phyloP scores from a whole-genome alignment of 345 rosid species.

The Lumnitzera littorea region DNA sequence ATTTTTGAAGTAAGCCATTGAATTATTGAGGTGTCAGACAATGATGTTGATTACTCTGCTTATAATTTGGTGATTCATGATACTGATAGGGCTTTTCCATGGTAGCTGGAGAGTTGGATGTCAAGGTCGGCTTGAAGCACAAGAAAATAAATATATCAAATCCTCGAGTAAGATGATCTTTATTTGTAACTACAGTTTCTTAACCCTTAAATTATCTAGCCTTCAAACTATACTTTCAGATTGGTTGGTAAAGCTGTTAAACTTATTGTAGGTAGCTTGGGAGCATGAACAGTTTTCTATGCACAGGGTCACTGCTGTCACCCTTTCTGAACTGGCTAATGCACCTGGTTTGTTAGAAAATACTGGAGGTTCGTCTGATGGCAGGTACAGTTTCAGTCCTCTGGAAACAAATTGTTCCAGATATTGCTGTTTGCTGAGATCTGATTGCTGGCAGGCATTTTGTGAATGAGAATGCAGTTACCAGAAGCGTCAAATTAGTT shows the following conservation, averaged over 20 bases:
- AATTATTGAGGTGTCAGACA: not conserved
- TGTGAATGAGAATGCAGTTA: constrained; percentile 56
- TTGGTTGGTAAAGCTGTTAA: constrained; percentile 2
- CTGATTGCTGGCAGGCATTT: constrained; percentile 37
- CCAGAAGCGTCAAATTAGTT: constrained; percentile 70
- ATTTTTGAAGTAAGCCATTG: constrained; percentile 67
- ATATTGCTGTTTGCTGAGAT: constrained; percentile 7
- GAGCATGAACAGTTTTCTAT: constrained; percentile 99
- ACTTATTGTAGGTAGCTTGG: constrained; percentile 91
- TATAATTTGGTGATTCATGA: constrained; percentile 10
- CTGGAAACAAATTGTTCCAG: constrained; percentile 11
- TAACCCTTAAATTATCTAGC: not conserved
- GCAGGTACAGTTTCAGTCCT: constrained; percentile 35
- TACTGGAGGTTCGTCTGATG: constrained; percentile 74
- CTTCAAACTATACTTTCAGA: constrained; percentile 4
- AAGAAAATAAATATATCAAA: constrained; percentile 93
- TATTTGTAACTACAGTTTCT: constrained; percentile 1
- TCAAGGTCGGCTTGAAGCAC: constrained; percentile 82
- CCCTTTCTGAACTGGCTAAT: constrained; percentile 66
- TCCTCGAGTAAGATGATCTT: constrained; percentile 70
- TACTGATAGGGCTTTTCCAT: constrained; percentile 60
- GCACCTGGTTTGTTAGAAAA: constrained; percentile 75
- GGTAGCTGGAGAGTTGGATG: constrained; percentile 75
- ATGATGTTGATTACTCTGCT: constrained; percentile 4
- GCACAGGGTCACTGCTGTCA: constrained; percentile 91